Evolutionary conservation across 2,329 filamentous ascomycete genomes (phyloP).

Genomic region (Clarireedia paspali): DNA sequence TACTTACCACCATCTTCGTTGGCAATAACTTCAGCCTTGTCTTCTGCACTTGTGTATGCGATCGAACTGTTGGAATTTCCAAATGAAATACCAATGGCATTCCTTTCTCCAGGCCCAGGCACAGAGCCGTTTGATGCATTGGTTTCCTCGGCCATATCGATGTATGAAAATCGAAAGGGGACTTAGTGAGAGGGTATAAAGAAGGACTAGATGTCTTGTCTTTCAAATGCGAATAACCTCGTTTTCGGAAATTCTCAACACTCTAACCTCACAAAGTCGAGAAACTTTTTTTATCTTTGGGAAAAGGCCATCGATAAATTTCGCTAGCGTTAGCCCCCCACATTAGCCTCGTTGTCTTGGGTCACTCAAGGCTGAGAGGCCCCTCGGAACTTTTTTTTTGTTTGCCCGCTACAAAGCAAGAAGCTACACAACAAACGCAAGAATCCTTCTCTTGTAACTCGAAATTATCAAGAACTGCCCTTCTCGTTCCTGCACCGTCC

Average conservation of each 20-base stretch:
- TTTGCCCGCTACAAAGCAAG: no score
- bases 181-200: background rate
- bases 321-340: constrained; percentile 20
- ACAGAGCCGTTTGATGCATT: constrained; percentile 27
- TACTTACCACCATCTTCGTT: constrained; percentile 89
- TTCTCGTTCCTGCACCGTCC: no score
- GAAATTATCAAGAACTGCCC: no score
- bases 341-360: background rate
- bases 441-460: no score
- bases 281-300: constrained; percentile 20
- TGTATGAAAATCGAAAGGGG: background rate
- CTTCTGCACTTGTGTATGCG: constrained; percentile 84
- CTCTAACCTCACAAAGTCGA: constrained; percentile 3
- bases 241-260: background rate
- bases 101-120: constrained; percentile 44
- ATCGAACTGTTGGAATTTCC: constrained; percentile 99
- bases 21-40: constrained; percentile 95
- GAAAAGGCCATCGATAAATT: constrained; percentile 20
- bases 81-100: constrained; percentile 91
- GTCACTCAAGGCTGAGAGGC: constrained; percentile 24
- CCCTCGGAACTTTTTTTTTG: no score
- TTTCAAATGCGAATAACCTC: background rate
- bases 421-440: no score
- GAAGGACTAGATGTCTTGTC: constrained; percentile 2
- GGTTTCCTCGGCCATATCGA: constrained; percentile 25